phyloP scores from a whole-genome alignment of 148 eudicot genomes.

The Rhododendron mucronatum region DNA sequence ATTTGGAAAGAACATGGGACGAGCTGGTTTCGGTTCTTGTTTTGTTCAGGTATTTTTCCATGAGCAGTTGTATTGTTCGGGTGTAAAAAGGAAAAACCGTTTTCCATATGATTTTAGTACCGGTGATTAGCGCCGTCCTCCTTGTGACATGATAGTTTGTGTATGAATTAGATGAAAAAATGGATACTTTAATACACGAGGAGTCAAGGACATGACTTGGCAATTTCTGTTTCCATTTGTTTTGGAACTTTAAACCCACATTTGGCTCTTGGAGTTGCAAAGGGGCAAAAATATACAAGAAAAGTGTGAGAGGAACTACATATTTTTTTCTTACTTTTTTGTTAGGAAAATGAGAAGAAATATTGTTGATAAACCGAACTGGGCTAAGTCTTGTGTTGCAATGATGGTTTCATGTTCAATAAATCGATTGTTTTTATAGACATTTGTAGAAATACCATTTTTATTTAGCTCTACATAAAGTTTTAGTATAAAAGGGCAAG shows the following conservation, averaged over 20 bases:
- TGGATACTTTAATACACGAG: neutral
- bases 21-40: constrained; percentile 85
- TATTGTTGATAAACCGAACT: neutral
- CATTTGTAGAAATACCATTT: neutral
- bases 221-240: neutral
- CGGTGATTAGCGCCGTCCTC: neutral
- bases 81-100: neutral
- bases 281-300: neutral
- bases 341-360: neutral
- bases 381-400: neutral
- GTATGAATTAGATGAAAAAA: neutral
- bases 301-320: neutral
- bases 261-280: neutral
- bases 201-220: neutral
- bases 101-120: neutral
- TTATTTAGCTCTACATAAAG: neutral
- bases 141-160: neutral
- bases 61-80: constrained; percentile 28
- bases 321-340: neutral
- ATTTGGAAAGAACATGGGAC: constrained; percentile 90
- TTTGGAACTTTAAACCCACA: neutral
- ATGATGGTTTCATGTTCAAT: neutral
- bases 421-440: neutral
- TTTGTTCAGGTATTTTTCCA: constrained; percentile 13
- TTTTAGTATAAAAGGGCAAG: neutral